Evolutionary conservation across 306 rosid genomes (phyloP).

Genomic region (Lupinus albus): DNA sequence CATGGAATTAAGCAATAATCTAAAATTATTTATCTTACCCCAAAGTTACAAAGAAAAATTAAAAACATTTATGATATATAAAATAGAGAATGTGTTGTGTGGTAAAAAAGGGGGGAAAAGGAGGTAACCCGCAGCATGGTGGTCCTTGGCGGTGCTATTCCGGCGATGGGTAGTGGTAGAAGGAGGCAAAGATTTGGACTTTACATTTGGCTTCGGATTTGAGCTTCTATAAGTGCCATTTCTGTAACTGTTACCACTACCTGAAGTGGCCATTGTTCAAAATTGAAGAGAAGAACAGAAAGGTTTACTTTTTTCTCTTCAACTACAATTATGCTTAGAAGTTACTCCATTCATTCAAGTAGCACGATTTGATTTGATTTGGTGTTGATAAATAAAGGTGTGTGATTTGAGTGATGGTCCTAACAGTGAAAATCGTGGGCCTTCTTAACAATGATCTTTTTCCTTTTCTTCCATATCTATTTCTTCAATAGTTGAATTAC

Average conservation of each 20-base stretch:
- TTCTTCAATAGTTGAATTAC: background rate
- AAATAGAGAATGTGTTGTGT: constrained; percentile 11
- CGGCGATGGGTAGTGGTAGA: constrained; percentile 72
- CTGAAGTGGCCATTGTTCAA: constrained; percentile 62
- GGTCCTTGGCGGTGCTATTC: constrained; percentile 68
- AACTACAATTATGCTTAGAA: no score
- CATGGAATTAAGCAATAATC: constrained; percentile 19
- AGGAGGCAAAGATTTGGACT: constrained; percentile 64
- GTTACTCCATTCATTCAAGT: background rate
- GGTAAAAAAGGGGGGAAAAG: no score
- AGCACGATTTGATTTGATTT: background rate
- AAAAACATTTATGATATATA: background rate
- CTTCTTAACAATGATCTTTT: constrained; percentile 1
- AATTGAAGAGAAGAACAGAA: background rate
- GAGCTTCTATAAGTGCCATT: constrained; percentile 39
- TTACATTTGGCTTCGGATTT: constrained; percentile 51
- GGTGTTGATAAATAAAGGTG: background rate
- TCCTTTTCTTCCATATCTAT: background rate
- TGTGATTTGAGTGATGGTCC: constrained; percentile 12
- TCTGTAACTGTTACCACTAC: constrained; percentile 52
- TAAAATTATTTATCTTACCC: background rate
- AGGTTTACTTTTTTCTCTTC: background rate
- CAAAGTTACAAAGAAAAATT: background rate
- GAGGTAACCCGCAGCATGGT: constrained; percentile 65
- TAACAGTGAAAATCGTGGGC: constrained; percentile 36